These are phyloP conservation scores for Insectozyma bohioensis DNA, from an alignment of 1,139 yeast species.

Conservation along the genomic window DNA sequence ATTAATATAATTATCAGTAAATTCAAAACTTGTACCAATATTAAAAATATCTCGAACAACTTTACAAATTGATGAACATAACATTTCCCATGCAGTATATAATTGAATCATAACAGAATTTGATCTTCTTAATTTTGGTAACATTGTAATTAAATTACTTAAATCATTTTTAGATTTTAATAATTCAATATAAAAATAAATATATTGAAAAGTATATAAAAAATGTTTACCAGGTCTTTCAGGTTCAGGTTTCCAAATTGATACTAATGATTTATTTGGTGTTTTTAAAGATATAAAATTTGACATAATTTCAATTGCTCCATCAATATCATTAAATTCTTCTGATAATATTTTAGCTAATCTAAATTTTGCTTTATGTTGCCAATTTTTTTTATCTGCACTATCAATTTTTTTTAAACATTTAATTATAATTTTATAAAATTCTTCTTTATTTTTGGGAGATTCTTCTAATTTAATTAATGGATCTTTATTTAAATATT, in stretches of 20 bases:
- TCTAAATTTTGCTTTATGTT: slow-evolving; percentile 78
- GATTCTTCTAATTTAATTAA: slow-evolving; percentile 18
- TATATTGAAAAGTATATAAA: slow-evolving; percentile 70
- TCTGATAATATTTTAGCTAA: slow-evolving; percentile 64
- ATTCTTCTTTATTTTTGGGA: slow-evolving; percentile 16
- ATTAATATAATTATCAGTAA: slow-evolving; percentile 54
- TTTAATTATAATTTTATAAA: slow-evolving; percentile 24
- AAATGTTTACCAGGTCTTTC: slow-evolving; percentile 96
- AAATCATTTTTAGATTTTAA: slow-evolving; percentile 57
- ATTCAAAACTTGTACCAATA: slow-evolving; percentile 50
- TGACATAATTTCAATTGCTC: slow-evolving; percentile 66
- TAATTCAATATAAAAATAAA: slow-evolving; percentile 60
- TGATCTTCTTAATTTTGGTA: slow-evolving; percentile 72
- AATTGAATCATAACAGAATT: slow-evolving; percentile 71
- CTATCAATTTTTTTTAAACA: slow-evolving; percentile 40
- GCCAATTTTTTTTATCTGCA: slow-evolving; percentile 86
- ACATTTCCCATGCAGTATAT: slow-evolving; percentile 64
- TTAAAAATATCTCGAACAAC: slow-evolving; percentile 47
- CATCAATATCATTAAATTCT: slow-evolving; percentile 49
- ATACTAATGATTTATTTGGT: slow-evolving; percentile 69
- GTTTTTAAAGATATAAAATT: slow-evolving; percentile 64
- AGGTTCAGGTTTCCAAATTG: slow-evolving; percentile 89
- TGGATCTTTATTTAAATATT: slow-evolving; percentile 37
- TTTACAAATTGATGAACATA: slow-evolving; percentile 47
- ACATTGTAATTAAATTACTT: slow-evolving; percentile 55